Evolutionary conservation across 805 yeast genomes (phyloP), one percentile per base, ranked within the genome.

Genomic region (Candida nemodendra): DNA sequence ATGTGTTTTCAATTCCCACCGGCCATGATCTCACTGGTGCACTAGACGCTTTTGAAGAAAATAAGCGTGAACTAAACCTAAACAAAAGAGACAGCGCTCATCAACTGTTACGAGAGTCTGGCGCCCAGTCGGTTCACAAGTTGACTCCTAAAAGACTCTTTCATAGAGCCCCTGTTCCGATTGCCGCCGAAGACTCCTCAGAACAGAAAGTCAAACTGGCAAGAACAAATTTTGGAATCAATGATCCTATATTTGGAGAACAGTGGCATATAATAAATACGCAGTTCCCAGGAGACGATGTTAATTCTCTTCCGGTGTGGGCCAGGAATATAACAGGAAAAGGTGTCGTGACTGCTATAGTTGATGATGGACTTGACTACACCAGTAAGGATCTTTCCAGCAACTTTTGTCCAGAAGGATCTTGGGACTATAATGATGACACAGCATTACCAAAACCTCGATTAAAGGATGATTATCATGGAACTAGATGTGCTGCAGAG

Each of bases 401-500:
- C 27, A 85, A 83, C 51, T 93, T 83, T 59, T 76, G 74, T 53
- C 63, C 69, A 11, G 79, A 77, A 46, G 99, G 98, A 3, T 88
- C 96, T 6, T 93, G 91, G 86, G 99, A 93, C 64, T 93, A 77
- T 62, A 93, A 93, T 58, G 84, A 79, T 51, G 81, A 85, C 52
- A 72, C 71, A 0, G 71, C 77, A 16, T 65, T 80, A 32, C 99
- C 99, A 2, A 78, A 76, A 51, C 99, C 99, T 9, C 68, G 81
- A 39, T 69, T 91, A 19, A 61, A 51, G 7, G 95, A 85, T 59
- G 99, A 93, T 59, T 80, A 81, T 51, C 99, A 93, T 60, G 99
- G 99, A 5, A 93, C 99, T 0, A 69, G 99, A 48, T 93, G 99
- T 67, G 98, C 99, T 2, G 98, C 96, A 26, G 99, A 93, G 62